Conservation (phyloP, 1,284 basidiomycete species). For the Cystobasidium sp. region DNA sequence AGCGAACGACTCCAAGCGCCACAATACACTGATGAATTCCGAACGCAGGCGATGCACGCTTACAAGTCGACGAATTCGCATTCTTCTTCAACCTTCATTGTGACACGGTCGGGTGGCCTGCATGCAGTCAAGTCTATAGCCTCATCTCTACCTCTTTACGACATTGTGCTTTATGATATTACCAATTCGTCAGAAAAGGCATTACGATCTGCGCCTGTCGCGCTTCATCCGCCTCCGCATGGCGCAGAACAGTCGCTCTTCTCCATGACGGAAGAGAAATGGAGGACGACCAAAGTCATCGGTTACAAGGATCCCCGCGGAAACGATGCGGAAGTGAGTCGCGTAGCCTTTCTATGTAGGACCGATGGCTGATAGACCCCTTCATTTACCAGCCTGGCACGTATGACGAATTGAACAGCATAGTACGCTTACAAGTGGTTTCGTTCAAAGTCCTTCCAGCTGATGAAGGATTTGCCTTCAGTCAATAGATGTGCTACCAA, state of each 20-base stretch:
- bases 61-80: slow-evolving; percentile 1
- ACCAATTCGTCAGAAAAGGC: not conserved
- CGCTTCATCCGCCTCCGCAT: slow-evolving; percentile 23
- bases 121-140: slow-evolving; percentile 1
- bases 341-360: not conserved
- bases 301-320: slow-evolving; percentile 41
- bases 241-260: slow-evolving; percentile 29
- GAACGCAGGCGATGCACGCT: slow-evolving; percentile 21
- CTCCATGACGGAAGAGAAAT: slow-evolving; percentile 20
- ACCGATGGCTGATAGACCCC: not conserved
- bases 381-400: slow-evolving; percentile 26
- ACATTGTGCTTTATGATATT: slow-evolving; percentile 29
- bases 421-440: not conserved
- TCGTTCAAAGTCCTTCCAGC: not conserved
- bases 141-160: slow-evolving; percentile 34
- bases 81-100: slow-evolving; percentile 33
- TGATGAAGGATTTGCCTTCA: not conserved
- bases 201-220: slow-evolving; percentile 31
- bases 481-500: slow-evolving; percentile 36
- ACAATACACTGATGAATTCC: not conserved
- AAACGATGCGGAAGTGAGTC: slow-evolving; percentile 39
- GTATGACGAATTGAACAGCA: slow-evolving; percentile 42
- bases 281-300: slow-evolving; percentile 27
- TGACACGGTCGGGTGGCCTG: slow-evolving; percentile 21
- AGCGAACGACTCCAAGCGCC: too few relatives aligned